These are phyloP conservation scores for Amanita subjunquillea DNA, from an alignment of 768 basidiomycete species.

Conservation along the genomic window DNA sequence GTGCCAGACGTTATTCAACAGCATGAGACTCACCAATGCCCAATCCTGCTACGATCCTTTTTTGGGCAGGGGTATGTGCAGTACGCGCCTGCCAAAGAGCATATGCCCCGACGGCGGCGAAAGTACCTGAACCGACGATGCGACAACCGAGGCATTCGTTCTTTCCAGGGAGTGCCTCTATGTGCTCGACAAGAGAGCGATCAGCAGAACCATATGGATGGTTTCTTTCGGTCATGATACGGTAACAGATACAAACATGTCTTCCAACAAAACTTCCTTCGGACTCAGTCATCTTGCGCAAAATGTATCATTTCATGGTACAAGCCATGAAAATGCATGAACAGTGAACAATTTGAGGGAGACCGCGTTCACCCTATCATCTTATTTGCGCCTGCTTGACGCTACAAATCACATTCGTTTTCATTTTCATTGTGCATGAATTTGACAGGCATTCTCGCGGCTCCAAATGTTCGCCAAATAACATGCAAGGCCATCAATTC, in stretches of 20 bases:
- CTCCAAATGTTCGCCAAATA: background rate
- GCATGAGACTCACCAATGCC: slow-evolving; percentile 41
- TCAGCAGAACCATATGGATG: background rate
- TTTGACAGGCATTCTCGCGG: background rate
- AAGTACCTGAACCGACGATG: slow-evolving; percentile 54
- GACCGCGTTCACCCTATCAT: too few relatives aligned
- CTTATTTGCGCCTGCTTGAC: background rate
- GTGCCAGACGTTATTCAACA: background rate
- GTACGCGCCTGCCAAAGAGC: slow-evolving; percentile 57
- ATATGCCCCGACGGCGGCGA: slow-evolving; percentile 56
- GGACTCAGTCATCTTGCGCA: too few relatives aligned
- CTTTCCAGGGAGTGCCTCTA: background rate
- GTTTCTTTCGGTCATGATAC: background rate
- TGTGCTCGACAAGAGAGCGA: background rate
- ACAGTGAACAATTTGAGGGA: too few relatives aligned
- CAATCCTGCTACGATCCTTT: slow-evolving; percentile 48
- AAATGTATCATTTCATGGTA: too few relatives aligned
- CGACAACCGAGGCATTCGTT: slow-evolving; percentile 51
- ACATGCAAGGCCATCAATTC: background rate
- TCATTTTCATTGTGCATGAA: background rate
- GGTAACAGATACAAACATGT: background rate
- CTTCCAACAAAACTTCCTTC: too few relatives aligned
- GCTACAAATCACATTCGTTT: background rate
- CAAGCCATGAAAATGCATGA: too few relatives aligned
- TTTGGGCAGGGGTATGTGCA: slow-evolving; percentile 49